Evolutionary conservation across 1,139 yeast species (phyloP), one percentile per base, ranked within the genome.

Genomic region (Pichia sp.): DNA sequence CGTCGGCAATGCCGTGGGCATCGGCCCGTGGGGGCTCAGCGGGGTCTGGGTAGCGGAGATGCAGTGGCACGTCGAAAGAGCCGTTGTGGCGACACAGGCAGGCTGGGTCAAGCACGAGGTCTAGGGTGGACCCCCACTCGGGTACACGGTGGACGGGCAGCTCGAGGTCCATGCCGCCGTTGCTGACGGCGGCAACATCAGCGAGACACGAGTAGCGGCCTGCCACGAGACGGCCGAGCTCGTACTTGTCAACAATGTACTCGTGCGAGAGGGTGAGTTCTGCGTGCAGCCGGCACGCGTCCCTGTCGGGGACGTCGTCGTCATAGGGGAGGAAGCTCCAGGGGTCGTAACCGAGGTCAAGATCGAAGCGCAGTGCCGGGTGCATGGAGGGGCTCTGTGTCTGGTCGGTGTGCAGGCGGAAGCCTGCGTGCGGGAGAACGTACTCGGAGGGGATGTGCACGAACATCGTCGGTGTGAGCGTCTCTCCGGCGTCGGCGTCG

Each of bases 1-100:
- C 28, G 28, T 25, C 28, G 28, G 28, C 6, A n/a, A n/a, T n/a
- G n/a, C n/a, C n/a, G n/a, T n/a, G n/a, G n/a, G n/a, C n/a, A n/a
- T n/a, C n/a, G 28, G 6, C 42, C 3, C 56, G 55, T 1, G 52
- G 49, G 16, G 22, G 21, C 2, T 21, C 9, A 10, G 10, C 13
- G 9, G 68, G 68, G 25, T 50, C 50, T 0, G 59, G 62, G 43
- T 66, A 66, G 28, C 70, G 52, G 36, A 63, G 47, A 58, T 66
- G 70, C 34, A 65, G 44, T 1, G 69, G 69, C 5, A 66, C 19
- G 37, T 58, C 58, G 44, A 65, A 60, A 4, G 50, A 55, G 2
- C 51, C 52, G 12, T 43, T 31, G 2, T 44, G 43, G 5, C 39
- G 10, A 13, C 50, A 25, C 7, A 59, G 47, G 31, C 56, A 40